Percentiles rank a stretch among this genome's conserved stretches.
phyloP scores from a whole-genome alignment of 2,329 filamentous ascomycete genomes.

The Samsoniella hepiali region DNA sequence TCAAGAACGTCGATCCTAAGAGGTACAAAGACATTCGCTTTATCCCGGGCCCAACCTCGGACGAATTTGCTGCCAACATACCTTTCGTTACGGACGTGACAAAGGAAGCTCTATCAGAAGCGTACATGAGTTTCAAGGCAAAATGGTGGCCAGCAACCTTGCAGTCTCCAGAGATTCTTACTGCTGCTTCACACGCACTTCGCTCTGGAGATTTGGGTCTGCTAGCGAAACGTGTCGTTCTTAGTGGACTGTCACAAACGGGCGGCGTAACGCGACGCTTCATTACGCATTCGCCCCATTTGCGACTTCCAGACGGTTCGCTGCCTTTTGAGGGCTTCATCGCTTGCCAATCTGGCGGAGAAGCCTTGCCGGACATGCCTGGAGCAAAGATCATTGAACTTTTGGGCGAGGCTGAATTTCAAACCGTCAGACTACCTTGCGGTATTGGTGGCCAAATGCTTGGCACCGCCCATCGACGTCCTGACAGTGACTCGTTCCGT shows the following conservation, averaged over 20 bases:
- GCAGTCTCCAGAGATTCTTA: constrained; percentile 22
- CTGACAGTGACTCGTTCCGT: constrained; percentile 20
- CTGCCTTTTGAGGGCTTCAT: constrained; percentile 21
- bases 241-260: constrained; percentile 22
- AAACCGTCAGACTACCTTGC: constrained; percentile 20
- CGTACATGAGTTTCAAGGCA: constrained; percentile 21
- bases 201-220: constrained; percentile 19
- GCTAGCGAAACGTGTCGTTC: constrained; percentile 17
- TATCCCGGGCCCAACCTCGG: constrained; percentile 18
- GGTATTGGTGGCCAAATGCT: constrained; percentile 22
- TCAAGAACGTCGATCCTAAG: constrained; percentile 20
- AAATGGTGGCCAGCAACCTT: constrained; percentile 23
- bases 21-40: constrained; percentile 22
- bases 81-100: constrained; percentile 18
- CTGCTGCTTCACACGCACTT: constrained; percentile 19
- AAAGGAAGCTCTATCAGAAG: constrained; percentile 20
- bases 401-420: constrained; percentile 23
- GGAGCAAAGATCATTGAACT: background rate
- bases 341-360: constrained; percentile 23
- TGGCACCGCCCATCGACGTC: constrained; percentile 18
- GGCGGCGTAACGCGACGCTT: constrained; percentile 20
- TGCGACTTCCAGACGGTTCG: constrained; percentile 20
- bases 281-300: constrained; percentile 17
- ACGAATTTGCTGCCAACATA: constrained; percentile 20
- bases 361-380: background rate